Conservation (phyloP, 805 yeast species). For the Wickerhamomyces bovis region DNA sequence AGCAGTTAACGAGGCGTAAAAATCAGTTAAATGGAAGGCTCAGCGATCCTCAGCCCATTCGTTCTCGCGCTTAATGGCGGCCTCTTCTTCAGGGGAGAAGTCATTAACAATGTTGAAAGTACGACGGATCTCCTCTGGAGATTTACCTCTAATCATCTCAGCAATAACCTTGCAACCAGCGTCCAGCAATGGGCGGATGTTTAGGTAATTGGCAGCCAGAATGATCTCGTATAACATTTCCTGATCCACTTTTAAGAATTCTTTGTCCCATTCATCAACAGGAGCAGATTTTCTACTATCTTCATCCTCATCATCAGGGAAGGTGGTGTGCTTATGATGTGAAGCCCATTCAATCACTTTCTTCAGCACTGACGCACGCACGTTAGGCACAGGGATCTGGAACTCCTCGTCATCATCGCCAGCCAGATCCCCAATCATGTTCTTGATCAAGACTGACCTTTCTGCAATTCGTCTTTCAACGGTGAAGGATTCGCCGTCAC, state of each 20-base stretch:
- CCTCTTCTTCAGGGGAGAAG: conserved; percentile 83
- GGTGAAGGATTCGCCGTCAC: conserved; percentile 74
- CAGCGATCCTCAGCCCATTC: conserved; percentile 89
- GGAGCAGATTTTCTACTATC: conserved; percentile 86
- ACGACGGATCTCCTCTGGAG: conserved; percentile 75
- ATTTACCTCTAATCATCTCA: conserved; percentile 75
- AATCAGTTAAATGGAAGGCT: background rate
- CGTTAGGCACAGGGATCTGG: conserved; percentile 87
- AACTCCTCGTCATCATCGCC: conserved; percentile 63
- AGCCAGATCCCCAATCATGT: conserved; percentile 73
- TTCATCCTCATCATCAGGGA: conserved; percentile 77
- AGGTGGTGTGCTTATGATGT: conserved; percentile 77
- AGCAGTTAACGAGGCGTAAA: background rate
- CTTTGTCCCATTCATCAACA: conserved; percentile 93
- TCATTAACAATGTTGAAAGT: conserved; percentile 78
- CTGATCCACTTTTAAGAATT: conserved; percentile 89
- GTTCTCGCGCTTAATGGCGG: conserved; percentile 79
- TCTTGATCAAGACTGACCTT: conserved; percentile 77
- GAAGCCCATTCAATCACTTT: conserved; percentile 96
- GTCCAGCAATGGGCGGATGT: conserved; percentile 67
- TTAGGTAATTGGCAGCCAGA: conserved; percentile 73
- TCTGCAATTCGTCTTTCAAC: conserved; percentile 82
- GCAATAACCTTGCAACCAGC: conserved; percentile 81
- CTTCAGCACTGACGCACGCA: conserved; percentile 76
- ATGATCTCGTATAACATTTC: conserved; percentile 80